Evolutionary conservation across 1,284 basidiomycete genomes (phyloP), one percentile per base, ranked within the genome.

Genomic region (Lentinula novae-zelandiae): DNA sequence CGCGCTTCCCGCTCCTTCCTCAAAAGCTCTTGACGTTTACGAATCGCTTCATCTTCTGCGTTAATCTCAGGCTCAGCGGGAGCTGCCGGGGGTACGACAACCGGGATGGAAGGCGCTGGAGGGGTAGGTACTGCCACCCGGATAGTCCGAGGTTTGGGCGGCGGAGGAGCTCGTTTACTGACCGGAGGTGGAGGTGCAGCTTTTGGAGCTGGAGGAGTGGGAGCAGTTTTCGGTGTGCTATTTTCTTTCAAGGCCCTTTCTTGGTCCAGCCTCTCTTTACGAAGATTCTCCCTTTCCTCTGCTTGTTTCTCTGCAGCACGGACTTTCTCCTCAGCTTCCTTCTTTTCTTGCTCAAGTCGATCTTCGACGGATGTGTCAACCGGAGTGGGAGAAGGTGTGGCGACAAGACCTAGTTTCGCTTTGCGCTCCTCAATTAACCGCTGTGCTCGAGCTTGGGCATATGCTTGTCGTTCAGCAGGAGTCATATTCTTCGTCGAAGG

Each of bases 381-480:
- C 5, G 78, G 75, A 9, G 79, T 67, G 2, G 83, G 71, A 0
- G 84, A 68, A 2, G 87, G 75, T 5, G 82, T 73, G 0, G 83
- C 78, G 2, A 91, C 81, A 34, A 89, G 80, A 13, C 97, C 96
- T 2, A 98, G 82, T 8, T 90, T 90, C 46, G 87, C 85, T 82
- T 93, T 95, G 36, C 96, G 90, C 49, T 90, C 95, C 67, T 94
- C 86, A 40, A 98, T 86, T 50, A 92, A 85, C 20, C 87, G 84
- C 69, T 93, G 88, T 1, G 95, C 96, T 72, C 97, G 88, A 2
- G 87, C 87, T 17, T 86, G 86, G 65, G 93, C 85, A 70, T 82
- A 95, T 0, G 92, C 93, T 59, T 85, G 80, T 9, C 93, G 87
- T 70, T 98, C 93, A 65, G 90, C 94, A 0, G 89, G 78, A 0